Evolutionary conservation across 192 early-diverging fungal species (phyloP), one percentile per base, ranked within the genome.

Genomic region (Lobosporangium transversale): DNA sequence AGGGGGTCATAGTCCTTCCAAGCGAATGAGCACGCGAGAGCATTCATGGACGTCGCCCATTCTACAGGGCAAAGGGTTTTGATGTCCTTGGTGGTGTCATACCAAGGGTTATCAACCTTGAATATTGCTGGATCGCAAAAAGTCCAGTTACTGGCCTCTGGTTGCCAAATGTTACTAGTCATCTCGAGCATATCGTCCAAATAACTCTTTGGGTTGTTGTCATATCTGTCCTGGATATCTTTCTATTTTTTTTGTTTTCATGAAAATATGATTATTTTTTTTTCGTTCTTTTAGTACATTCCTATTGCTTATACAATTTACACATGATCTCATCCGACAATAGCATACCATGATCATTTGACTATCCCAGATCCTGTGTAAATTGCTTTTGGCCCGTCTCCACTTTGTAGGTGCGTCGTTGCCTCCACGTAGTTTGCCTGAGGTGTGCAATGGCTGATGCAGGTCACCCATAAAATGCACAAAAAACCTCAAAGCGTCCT

Each of bases 381-480:
- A 48, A 24, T 29, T 75, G 8, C 69, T 79, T 21, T 52, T 71
- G 40, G 66, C 75, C n/a, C 68, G 53, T 5, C 73, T 51, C 73
- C 73, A 76, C 26, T 67, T 76, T 18, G 73, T 56, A 0, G 59
- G 32, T 8, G 73, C 73, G 36, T 67, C 42, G 21, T 76, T 76
- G 4, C 73, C 73, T 0, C 73, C 73, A 29, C 73, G 73, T 5
- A 23, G 31, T 18, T 76, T 76, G 23, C 73, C 73, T 14, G 64
- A 76, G 51, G 57, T 43, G 50, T 84, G 83, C 43, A 84, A 52
- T 6, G 83, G 83, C 32, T 83, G 78, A 50, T 82, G 81, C 10
- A 84, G 48, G 69, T 84, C 83, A 11, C 83, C 83, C 62, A 84
- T 68, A 51, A 84, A 84, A 35, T 84, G 83, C 5, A 84, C 79